These are phyloP conservation scores for Populus euphratica DNA, from an alignment of 345 rosid genomes.

Conservation along the genomic window DNA sequence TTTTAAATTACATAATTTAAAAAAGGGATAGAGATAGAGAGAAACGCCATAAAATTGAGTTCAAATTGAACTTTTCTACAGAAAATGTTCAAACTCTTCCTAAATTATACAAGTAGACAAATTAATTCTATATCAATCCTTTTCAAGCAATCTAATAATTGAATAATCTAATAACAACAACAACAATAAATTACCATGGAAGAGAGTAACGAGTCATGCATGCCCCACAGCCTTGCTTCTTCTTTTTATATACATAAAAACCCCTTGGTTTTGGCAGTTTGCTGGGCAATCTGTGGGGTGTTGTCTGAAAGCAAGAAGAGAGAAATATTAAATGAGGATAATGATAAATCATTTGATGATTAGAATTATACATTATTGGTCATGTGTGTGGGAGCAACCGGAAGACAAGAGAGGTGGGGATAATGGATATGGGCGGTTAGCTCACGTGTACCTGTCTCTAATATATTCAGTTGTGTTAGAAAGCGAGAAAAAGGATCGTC, in stretches of 20 bases:
- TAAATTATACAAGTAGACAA: no score
- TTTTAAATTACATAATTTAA: no score
- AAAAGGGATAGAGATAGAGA: no score
- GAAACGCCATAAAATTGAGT: no score
- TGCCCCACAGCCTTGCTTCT: slow-evolving; percentile 15
- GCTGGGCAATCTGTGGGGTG: slow-evolving; percentile 3
- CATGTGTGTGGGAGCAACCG: slow-evolving; percentile 42
- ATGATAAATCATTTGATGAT: slow-evolving; percentile 38
- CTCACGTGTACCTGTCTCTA: slow-evolving; percentile 75
- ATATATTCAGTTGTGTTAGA: slow-evolving; percentile 31
- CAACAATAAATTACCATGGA: background rate
- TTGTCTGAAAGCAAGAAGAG: background rate
- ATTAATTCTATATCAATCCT: no score
- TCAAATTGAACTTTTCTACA: no score
- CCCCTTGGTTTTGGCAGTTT: slow-evolving; percentile 6
- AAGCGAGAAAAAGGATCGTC: slow-evolving; percentile 3
- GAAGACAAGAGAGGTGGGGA: slow-evolving; percentile 46
- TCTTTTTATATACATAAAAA: background rate
- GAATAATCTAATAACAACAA: no score
- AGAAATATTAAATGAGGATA: slow-evolving; percentile 3
- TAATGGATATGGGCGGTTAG: slow-evolving; percentile 51
- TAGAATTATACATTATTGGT: slow-evolving; percentile 14
- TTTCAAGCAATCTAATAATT: no score
- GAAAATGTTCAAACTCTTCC: no score
- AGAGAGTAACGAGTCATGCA: background rate